These are phyloP conservation scores for Gaertneriomyces sp. DNA, from an alignment of 192 early-diverging fungal genomes.

Conservation along the genomic window DNA sequence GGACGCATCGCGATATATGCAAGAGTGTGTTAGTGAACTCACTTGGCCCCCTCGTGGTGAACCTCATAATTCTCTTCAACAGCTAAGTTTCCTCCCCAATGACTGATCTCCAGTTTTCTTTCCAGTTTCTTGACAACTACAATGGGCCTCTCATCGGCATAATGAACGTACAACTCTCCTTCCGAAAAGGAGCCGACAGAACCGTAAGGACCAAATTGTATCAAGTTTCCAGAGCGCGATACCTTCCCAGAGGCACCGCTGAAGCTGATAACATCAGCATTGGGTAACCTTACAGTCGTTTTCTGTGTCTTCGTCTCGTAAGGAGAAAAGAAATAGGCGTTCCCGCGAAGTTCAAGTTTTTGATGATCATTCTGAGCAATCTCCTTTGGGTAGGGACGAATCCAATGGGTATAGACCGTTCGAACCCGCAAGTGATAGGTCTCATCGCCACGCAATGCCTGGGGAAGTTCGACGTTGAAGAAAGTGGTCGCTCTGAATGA, in stretches of 20 bases:
- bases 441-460: conserved; percentile 23
- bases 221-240: conserved; percentile 47
- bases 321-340: conserved; percentile 57
- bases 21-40: conserved; percentile 25
- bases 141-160: conserved; percentile 55
- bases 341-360: conserved; percentile 57
- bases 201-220: conserved; percentile 73
- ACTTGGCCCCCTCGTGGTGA: conserved; percentile 75
- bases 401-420: conserved; percentile 32
- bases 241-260: conserved; percentile 24
- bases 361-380: conserved; percentile 66
- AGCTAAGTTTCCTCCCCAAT: conserved; percentile 76
- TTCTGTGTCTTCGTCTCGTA: conserved; percentile 73
- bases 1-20: not conserved
- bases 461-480: conserved; percentile 27
- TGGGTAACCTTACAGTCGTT: conserved; percentile 66
- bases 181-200: conserved; percentile 41
- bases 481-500: not conserved
- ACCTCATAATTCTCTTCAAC: conserved; percentile 79
- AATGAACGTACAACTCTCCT: conserved; percentile 58
- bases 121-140: conserved; percentile 54
- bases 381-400: conserved; percentile 41
- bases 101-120: conserved; percentile 79
- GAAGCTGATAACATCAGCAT: conserved; percentile 28
- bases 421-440: conserved; percentile 27